Evolutionary conservation across 2,329 filamentous ascomycete species (phyloP).

Genomic region (Amauroascus verrucosus): DNA sequence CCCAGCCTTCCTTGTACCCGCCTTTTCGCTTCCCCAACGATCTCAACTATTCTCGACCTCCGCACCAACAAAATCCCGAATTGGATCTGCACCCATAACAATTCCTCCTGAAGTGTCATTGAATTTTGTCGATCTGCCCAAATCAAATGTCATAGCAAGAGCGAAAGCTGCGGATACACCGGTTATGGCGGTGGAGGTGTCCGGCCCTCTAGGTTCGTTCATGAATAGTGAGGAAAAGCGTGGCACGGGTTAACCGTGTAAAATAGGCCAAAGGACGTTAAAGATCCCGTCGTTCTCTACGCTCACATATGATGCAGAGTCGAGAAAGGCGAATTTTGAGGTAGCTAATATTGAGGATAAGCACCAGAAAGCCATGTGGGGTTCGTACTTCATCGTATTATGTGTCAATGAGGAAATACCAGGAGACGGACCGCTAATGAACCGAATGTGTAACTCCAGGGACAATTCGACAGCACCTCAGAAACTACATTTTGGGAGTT

Average conservation of each 20-base stretch:
- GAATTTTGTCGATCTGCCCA: conserved; percentile 53
- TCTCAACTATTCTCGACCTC: conserved; percentile 62
- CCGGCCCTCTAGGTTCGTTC: conserved; percentile 63
- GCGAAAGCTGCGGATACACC: conserved; percentile 53
- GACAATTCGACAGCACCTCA: conserved; percentile 78
- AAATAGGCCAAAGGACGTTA: conserved; percentile 60
- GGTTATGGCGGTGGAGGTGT: conserved; percentile 58
- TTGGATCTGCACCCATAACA: conserved; percentile 70
- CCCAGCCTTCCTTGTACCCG: conserved; percentile 62
- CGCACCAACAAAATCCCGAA: conserved; percentile 59
- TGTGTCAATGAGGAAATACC: not conserved
- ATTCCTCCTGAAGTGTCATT: conserved; percentile 78
- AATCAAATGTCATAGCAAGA: conserved; percentile 44
- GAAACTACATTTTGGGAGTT: conserved; percentile 84
- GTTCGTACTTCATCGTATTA: too few species aligned
- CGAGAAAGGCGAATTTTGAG: conserved; percentile 55
- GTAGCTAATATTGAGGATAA: conserved; percentile 59
- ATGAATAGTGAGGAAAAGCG: conserved; percentile 13
- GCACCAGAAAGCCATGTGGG: conserved; percentile 92
- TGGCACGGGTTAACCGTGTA: conserved; percentile 14
- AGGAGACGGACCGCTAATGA: not conserved
- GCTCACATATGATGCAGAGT: conserved; percentile 55
- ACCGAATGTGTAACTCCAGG: conserved; percentile 43
- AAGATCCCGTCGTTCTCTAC: conserved; percentile 69
- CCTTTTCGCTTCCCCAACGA: conserved; percentile 44